Evolutionary conservation across 768 basidiomycete species (phyloP), one percentile per base, ranked within the genome.

Genomic region (Boletus reticulatus): DNA sequence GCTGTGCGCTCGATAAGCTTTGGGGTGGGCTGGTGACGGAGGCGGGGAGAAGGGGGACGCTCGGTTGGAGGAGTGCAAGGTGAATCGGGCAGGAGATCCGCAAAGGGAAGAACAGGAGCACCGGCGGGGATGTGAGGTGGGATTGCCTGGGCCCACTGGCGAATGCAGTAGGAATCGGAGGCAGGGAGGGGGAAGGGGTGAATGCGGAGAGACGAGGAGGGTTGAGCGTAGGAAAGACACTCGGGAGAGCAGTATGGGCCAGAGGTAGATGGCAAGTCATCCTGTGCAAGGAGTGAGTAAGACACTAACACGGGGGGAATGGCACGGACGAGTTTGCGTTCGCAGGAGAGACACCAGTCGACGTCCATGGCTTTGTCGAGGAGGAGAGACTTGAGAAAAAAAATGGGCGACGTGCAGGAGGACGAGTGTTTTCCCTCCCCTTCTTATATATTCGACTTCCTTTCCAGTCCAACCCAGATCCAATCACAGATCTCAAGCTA

Each of bases 261-360:
- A 1, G 66, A 56, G 4, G 69, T 67, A 29, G 80, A 64, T 46
- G 57, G 54, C 45, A 51, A 51, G 51, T 52, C 55, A n/a, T 65
- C 58, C 62, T 69, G 67, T 55, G 59, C 36, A n/a, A 38, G 3
- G 1, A 0, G 43, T 53, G 19, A 53, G 53, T 6, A 34, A 37
- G 17, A 17, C 8, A 49, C 5, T 4, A 38, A 32, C 34, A 52
- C 47, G 45, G 34, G 14, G 2, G 4, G 34, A 20, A 22, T 2
- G 43, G 22, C 0, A 80, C 83, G 37, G 68, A 82, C 87, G 59
- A 85, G 70, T 61, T 78, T 80, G 59, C 79, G 77, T 60, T 78
- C 76, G 76, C 88, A 90, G 52, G 77, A 75, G 61, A 89, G 75
- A 68, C 88, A 90, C 84, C 84, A 87, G 75, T 87, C 81, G 60